Base-by-base conservation (phyloP, 2,329 filamentous ascomycete genomes). In the Endoconidiophora polonica region DNA sequence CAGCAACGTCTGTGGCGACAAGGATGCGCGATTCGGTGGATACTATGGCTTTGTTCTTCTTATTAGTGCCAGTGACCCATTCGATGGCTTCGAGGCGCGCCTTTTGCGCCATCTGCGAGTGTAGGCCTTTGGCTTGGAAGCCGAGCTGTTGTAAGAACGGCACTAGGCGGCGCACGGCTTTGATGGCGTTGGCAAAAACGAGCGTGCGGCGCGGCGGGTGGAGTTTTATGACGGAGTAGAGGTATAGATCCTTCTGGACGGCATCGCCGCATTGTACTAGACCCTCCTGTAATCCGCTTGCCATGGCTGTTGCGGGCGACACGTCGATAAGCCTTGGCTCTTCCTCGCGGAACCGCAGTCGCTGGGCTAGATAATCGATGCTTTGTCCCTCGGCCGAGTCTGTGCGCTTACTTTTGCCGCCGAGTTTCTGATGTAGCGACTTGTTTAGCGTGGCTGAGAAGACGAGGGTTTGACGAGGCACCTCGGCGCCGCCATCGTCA, bases 371-470 rank as follows among this genome's bases (percentile, higher is more conserved):
- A 60, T 96, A 95, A 55, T 93, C 87, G 79, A 96, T 86, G 0
- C 86, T 90, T 58, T 93, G 79, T 55, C 81, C 77, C 51, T 86
- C 77, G 58, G 55, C 62, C 10, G 56, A 82, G 75, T 54, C 71
- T 3, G 54, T 51, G 29, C 51, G 75, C 51, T 76, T 79, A 18
- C 74, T 72, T 62, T 87, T 93, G 23, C 86, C 83, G 1, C 84
- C 79, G 10, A 98, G 73, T 63, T 95, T 96, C 58, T 90, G 85
- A 61, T 96, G 90, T 26, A 98, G 67, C 0, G 81, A 81, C 59
- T 88, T 90, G 61, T 94, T 84, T 63, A 98, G 94, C 0, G 91
- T 98, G 0, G 91, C 91, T 0, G 91, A 96, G 64, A 98, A 98
- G 18, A 98, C 86, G 0, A 98, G 74, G 0, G 88, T 96, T 61